phyloP scores from a whole-genome alignment of 106 monocot genomes.

The Xerophyta viscosa region DNA sequence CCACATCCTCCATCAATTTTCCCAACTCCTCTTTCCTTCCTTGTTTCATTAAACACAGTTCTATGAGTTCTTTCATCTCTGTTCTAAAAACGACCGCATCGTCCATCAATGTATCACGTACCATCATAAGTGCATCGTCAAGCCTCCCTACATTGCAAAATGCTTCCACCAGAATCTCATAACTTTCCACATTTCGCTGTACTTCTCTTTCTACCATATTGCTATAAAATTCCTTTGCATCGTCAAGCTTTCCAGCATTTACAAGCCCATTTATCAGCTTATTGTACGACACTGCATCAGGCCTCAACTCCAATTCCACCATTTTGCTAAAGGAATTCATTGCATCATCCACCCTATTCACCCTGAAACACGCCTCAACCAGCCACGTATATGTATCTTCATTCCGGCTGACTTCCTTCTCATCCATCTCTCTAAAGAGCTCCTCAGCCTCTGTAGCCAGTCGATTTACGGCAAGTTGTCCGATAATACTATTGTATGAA shows the following conservation, averaged over 20 bases:
- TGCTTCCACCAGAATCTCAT: constrained; percentile 50
- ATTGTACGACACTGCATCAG: constrained; percentile 69
- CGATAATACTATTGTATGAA: constrained; percentile 86
- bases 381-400: constrained; percentile 79
- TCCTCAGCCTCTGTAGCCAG: constrained; percentile 49
- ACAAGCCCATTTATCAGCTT: constrained; percentile 62
- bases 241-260: constrained; percentile 42
- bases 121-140: constrained; percentile 52
- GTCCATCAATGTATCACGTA: constrained; percentile 60
- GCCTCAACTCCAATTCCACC: constrained; percentile 58
- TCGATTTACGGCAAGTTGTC: constrained; percentile 51
- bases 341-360: constrained; percentile 60
- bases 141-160: constrained; percentile 37
- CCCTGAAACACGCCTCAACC: constrained; percentile 59
- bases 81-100: constrained; percentile 45
- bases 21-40: constrained; percentile 63
- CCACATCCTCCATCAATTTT: constrained; percentile 63
- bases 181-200: constrained; percentile 60
- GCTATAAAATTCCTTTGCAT: constrained; percentile 61
- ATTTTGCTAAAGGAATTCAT: constrained; percentile 64
- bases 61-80: constrained; percentile 74
- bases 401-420: constrained; percentile 51
- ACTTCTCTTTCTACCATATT: constrained; percentile 71
- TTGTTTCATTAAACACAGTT: constrained; percentile 40
- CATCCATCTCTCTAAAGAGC: constrained; percentile 69